Percentiles rank a stretch among this genome's conserved stretches.
Conservation (phyloP, 352 stramenopile species). For the Pythium graminicola region DNA sequence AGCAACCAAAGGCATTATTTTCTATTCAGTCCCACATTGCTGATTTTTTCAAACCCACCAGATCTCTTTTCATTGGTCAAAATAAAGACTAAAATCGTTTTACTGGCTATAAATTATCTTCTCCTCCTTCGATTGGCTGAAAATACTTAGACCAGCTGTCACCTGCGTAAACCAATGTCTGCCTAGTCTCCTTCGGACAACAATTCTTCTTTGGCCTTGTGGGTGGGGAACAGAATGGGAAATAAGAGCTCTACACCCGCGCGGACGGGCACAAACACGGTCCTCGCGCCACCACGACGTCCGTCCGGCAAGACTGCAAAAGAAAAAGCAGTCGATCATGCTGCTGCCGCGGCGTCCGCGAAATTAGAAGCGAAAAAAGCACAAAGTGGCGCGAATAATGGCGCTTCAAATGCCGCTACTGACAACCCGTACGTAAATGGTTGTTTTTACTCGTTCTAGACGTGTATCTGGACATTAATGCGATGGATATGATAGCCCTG, state of each 20-base stretch:
- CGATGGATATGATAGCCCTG: too few relatives aligned
- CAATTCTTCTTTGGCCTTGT: background rate
- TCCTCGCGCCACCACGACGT: slow-evolving; percentile 11
- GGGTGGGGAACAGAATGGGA: slow-evolving; percentile 10
- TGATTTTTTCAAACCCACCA: too few relatives aligned
- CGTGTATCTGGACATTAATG: too few relatives aligned
- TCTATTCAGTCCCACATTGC: too few relatives aligned
- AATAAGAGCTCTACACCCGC: slow-evolving; percentile 19
- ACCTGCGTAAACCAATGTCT: too few relatives aligned
- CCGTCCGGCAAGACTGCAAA: slow-evolving; percentile 13
- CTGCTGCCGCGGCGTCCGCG: slow-evolving; percentile 7
- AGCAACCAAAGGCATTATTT: too few relatives aligned
- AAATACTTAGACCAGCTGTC: too few relatives aligned
- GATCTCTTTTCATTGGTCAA: too few relatives aligned
- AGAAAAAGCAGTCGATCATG: slow-evolving; percentile 19
- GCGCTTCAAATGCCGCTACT: background rate
- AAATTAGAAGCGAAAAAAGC: slow-evolving; percentile 16
- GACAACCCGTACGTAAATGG: background rate
- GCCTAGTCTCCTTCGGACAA: too few relatives aligned
- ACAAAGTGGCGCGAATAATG: background rate
- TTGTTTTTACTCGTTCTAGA: background rate
- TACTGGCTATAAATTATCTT: too few relatives aligned
- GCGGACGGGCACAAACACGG: slow-evolving; percentile 8
- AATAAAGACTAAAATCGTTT: too few relatives aligned
- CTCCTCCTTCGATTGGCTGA: too few relatives aligned